A percentile compares a stretch with the other conserved stretches of the same genome.
phyloP scores from a whole-genome alignment of 805 yeast genomes.

The Nakazawaea anatomiae region DNA sequence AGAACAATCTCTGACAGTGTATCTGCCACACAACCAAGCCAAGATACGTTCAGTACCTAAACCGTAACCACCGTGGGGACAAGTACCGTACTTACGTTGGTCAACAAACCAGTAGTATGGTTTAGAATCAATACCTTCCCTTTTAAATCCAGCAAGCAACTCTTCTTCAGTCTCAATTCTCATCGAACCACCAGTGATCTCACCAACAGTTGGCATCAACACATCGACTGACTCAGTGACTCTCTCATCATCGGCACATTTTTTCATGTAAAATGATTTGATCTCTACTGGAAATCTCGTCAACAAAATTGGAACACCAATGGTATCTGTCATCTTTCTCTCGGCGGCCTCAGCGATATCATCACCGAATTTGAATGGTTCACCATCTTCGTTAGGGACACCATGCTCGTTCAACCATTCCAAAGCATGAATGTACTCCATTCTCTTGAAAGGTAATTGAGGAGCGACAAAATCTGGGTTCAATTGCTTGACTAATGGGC shows the following conservation, averaged over 20 bases:
- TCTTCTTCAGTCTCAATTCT: conserved; percentile 82
- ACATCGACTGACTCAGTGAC: conserved; percentile 99
- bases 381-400: conserved; percentile 91
- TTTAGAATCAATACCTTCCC: conserved; percentile 80
- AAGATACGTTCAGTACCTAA: conserved; percentile 96
- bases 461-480: conserved; percentile 91
- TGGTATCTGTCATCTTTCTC: conserved; percentile 95
- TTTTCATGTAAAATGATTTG: conserved; percentile 97
- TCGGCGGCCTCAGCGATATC: conserved; percentile 99
- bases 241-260: conserved; percentile 81
- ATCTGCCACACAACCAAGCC: conserved; percentile 97
- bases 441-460: conserved; percentile 78
- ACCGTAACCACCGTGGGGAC: conserved; percentile 99
- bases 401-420: conserved; percentile 96
- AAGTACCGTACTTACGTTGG: conserved; percentile 93
- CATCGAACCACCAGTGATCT: conserved; percentile 98
- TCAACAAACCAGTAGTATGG: conserved; percentile 96
- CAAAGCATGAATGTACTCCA: conserved; percentile 86
- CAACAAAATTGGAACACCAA: conserved; percentile 88
- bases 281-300: conserved; percentile 95
- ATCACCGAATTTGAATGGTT: conserved; percentile 91
- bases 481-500: conserved; percentile 82
- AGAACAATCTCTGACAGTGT: conserved; percentile 97
- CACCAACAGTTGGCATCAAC: conserved; percentile 98
- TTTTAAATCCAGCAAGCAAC: conserved; percentile 81